phyloP scores from a whole-genome alignment of 768 basidiomycete genomes.

The Pleurotus eryngii region DNA sequence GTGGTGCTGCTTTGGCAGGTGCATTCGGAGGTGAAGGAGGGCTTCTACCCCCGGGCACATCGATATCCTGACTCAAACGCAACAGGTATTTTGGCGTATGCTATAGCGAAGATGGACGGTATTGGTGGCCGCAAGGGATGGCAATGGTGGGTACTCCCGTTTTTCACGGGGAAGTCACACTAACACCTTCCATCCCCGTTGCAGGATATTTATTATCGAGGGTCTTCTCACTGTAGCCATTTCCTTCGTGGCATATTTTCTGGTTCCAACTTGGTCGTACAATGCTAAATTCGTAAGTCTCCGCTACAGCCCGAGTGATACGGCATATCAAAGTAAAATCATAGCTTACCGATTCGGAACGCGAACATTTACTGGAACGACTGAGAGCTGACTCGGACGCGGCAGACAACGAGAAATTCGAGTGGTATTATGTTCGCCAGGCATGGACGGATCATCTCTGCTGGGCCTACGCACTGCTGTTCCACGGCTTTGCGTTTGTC shows the following conservation, averaged over 20 bases:
- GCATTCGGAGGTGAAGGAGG: constrained; percentile 53
- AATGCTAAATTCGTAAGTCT: constrained; percentile 51
- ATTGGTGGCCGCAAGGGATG: constrained; percentile 58
- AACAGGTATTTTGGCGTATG: constrained; percentile 54
- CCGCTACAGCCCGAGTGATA: constrained; percentile 5
- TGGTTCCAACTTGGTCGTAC: constrained; percentile 59
- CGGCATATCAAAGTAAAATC: constrained; percentile 1
- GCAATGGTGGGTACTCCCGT: constrained; percentile 43
- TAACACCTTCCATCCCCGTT: background rate
- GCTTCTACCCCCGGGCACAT: background rate
- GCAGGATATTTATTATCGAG: constrained; percentile 59
- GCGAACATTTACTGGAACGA: constrained; percentile 43
- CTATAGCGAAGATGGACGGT: constrained; percentile 58
- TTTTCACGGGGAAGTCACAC: background rate
- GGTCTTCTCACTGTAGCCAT: constrained; percentile 48
- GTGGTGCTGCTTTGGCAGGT: constrained; percentile 58
- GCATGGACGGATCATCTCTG: constrained; percentile 56
- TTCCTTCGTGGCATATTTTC: constrained; percentile 46
- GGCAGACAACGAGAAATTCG: constrained; percentile 48
- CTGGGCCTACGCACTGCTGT: constrained; percentile 57
- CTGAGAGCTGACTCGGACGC: constrained; percentile 54
- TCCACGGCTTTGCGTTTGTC: constrained; percentile 61
- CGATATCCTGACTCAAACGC: background rate
- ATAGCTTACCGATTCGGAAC: constrained; percentile 53
- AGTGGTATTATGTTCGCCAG: constrained; percentile 54